A percentile compares a stretch with the other conserved stretches of the same genome.
Evolutionary conservation across 345 rosid genomes (phyloP).

Genomic region (Eucalyptus fibrosa): DNA sequence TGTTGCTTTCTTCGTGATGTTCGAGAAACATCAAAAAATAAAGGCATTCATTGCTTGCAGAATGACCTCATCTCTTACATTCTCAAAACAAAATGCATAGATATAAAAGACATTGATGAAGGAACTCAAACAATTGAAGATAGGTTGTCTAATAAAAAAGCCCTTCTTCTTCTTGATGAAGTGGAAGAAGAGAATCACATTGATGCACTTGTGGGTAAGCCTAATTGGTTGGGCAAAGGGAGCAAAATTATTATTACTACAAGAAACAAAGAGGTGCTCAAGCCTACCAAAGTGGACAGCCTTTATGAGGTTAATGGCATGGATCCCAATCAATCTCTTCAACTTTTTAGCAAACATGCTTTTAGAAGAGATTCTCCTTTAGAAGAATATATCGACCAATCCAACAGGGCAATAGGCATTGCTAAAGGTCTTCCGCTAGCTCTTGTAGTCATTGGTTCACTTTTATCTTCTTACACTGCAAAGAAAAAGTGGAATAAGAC

Average conservation of each 20-base stretch:
- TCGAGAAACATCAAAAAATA: fast-evolving
- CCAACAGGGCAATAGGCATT: too few relatives aligned
- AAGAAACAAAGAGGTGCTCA: fast-evolving
- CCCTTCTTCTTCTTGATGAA: background rate
- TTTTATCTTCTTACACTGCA: fast-evolving
- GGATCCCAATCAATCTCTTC: fast-evolving
- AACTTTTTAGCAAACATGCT: too few relatives aligned
- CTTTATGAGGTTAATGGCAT: fast-evolving
- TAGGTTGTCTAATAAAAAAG: background rate
- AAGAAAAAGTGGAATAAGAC: fast-evolving
- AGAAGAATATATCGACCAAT: fast-evolving
- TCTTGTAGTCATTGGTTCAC: fast-evolving
- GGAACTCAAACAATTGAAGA: too few relatives aligned
- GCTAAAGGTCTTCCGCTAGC: too few relatives aligned
- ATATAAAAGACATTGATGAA: too few relatives aligned
- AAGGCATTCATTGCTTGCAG: background rate
- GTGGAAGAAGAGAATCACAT: background rate
- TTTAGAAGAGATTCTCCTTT: too few relatives aligned
- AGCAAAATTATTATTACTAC: background rate
- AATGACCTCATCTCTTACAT: fast-evolving
- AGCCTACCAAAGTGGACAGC: fast-evolving
- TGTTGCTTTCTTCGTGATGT: too few relatives aligned
- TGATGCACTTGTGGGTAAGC: fast-evolving
- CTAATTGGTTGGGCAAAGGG: fast-evolving
- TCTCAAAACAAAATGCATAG: fast-evolving